Evolutionary conservation across 2,329 filamentous ascomycete genomes (phyloP).

Genomic region (Stagonosporopsis rhizophila): DNA sequence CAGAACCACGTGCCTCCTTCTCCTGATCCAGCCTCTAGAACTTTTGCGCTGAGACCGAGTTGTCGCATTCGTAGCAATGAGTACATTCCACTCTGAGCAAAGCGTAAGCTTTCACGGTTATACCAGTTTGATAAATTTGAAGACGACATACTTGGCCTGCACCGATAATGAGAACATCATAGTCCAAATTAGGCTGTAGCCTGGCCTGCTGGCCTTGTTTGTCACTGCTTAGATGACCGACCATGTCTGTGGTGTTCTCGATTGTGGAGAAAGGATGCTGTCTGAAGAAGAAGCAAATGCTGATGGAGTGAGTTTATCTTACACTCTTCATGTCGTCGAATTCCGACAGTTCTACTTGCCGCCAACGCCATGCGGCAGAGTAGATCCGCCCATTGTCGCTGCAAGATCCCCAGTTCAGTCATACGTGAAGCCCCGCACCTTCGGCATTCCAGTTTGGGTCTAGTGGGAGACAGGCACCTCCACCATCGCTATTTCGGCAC

Average conservation of each 20-base stretch:
- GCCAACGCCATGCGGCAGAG: background rate
- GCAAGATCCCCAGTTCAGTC: background rate
- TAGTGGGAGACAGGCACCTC: background rate
- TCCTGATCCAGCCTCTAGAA: conserved; percentile 44
- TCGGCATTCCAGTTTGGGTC: conserved; percentile 7
- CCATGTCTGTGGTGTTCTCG: conserved; percentile 18
- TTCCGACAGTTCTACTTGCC: background rate
- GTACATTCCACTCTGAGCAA: conserved; percentile 38
- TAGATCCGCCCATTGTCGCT: background rate
- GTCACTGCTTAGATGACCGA: conserved; percentile 18
- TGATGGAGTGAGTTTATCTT: conserved; percentile 5
- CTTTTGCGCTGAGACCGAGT: conserved; percentile 35
- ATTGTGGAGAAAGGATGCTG: background rate
- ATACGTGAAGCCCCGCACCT: background rate
- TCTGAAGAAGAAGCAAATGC: background rate
- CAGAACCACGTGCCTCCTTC: conserved; percentile 50
- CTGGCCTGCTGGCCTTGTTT: conserved; percentile 12
- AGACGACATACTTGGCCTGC: conserved; percentile 37
- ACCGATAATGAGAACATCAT: conserved; percentile 39
- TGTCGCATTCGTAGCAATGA: conserved; percentile 46
- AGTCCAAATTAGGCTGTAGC: conserved; percentile 26
- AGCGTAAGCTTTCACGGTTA: background rate
- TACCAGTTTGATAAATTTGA: background rate
- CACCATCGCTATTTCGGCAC: background rate
- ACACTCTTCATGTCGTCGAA: background rate